Percentiles rank a stretch among this genome's conserved stretches.
phyloP scores from a whole-genome alignment of 1,139 yeast species.

The Ashbya aceris region DNA sequence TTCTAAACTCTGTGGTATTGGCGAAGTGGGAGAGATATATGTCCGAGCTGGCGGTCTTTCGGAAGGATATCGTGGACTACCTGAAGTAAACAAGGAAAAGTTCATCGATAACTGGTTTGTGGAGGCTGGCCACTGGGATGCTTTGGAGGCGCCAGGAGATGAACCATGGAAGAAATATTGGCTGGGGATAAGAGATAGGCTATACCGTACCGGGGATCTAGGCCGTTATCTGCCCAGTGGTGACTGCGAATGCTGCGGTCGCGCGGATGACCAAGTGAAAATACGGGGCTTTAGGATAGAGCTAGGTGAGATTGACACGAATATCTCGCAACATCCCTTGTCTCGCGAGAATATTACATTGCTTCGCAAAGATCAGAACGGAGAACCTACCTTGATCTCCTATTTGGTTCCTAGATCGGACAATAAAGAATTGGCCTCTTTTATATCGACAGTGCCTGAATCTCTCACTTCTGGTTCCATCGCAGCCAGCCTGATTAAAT shows the following conservation, averaged over 20 bases:
- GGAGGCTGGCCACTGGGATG: constrained; percentile 48
- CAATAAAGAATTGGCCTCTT: constrained; percentile 35
- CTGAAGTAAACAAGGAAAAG: constrained; percentile 79
- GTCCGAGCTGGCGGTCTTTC: constrained; percentile 98
- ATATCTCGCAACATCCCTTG: constrained; percentile 81
- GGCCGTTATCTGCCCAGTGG: constrained; percentile 97
- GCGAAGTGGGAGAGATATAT: constrained; percentile 96
- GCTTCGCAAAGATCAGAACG: constrained; percentile 87
- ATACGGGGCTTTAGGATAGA: constrained; percentile 98
- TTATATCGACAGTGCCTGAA: constrained; percentile 34
- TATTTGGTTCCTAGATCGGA: constrained; percentile 79
- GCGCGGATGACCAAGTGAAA: constrained; percentile 98
- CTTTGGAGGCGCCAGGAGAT: constrained; percentile 37
- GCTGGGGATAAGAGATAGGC: constrained; percentile 90
- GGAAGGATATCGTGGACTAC: constrained; percentile 88
- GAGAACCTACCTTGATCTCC: constrained; percentile 84
- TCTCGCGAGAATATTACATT: constrained; percentile 89
- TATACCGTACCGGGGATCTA: constrained; percentile 93
- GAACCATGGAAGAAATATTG: constrained; percentile 76
- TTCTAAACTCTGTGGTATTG: constrained; percentile 90
- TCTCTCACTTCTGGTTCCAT: constrained; percentile 44
- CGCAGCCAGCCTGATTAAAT: constrained; percentile 69
- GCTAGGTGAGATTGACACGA: constrained; percentile 96
- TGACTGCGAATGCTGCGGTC: constrained; percentile 94
- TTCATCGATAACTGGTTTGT: constrained; percentile 88